Base-by-base conservation (phyloP, 257 asterid genomes). In the Solanum tarapatanum region DNA sequence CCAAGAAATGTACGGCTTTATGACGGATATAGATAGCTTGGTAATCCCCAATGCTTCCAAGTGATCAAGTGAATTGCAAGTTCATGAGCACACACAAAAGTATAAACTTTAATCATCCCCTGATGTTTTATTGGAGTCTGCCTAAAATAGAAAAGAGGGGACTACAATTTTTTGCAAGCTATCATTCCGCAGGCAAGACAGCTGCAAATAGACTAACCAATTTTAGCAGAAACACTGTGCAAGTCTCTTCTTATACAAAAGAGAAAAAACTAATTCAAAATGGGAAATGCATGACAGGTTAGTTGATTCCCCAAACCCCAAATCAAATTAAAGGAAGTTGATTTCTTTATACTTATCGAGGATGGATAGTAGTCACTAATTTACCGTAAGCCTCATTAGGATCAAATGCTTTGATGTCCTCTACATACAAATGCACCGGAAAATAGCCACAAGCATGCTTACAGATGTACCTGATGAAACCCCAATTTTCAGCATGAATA, bases 391-490 rank as follows among this genome's bases (percentile, higher is more conserved):
- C 95, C 90, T 95, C 94, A 74, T 94, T 93, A 83, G 99, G 97
- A 92, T 97, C 98, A 88, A 97, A 97, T 89, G 98, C 98, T 87
- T 94, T 92, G 91, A 94, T 93, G 89, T 97, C 98, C 92, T 97
- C 99, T 79, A 97, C 96, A 87, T 94, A 86, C 91, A 95, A 91
- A 90, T 55, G 89, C 91, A 97, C 88, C 6, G 99, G 99, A 93
- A 97, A 97, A 92, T 97, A 97, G 48, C 98, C 98, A 87, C 92
- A 95, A 70, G 91, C 98, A 87, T 94, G 96, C 93, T 94, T 95
- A 89, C 98, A 94, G 88, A 97, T 93, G 88, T 90, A 97, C 96
- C 99, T 97, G 98, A 87, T 32, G 69, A 87, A 17, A 19, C 23
- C 35, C 72, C 80, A 89, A 89, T 48, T 48, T 4, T 82, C 85